Conservation (phyloP, 2,329 filamentous ascomycete species). For the Elsinoe ampelina region DNA sequence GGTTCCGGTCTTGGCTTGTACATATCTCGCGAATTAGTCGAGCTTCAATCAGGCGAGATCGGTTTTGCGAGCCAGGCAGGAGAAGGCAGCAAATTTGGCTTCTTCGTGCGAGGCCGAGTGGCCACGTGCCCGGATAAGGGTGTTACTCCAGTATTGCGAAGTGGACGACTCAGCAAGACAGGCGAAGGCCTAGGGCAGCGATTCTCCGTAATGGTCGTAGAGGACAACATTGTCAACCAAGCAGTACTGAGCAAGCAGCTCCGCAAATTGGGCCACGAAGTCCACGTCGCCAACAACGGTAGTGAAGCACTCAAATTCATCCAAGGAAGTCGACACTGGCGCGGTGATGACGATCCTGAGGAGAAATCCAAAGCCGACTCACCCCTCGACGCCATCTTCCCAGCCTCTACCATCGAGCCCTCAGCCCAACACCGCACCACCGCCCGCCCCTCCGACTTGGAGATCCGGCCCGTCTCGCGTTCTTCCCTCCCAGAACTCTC, state of each 20-base stretch:
- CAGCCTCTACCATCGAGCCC: neutral
- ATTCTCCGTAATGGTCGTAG: constrained; percentile 5
- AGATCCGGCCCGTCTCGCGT: too few species aligned
- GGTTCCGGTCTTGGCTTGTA: constrained; percentile 62
- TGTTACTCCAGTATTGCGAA: neutral
- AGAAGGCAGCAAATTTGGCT: constrained; percentile 4
- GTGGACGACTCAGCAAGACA: neutral
- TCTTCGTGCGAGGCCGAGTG: neutral
- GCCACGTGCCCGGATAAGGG: neutral
- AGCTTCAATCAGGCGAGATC: constrained; percentile 10
- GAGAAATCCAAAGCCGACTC: neutral
- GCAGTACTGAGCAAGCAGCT: constrained; percentile 14
- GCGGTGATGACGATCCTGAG: neutral
- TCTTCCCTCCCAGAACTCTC: neutral
- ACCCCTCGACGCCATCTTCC: neutral
- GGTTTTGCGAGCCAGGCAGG: constrained; percentile 5
- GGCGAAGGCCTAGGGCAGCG: neutral
- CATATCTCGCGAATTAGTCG: constrained; percentile 47
- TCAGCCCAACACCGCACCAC: neutral
- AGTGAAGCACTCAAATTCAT: constrained; percentile 12
- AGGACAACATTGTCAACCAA: constrained; percentile 14
- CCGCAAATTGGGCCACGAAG: constrained; percentile 7
- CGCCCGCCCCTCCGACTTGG: too few species aligned
- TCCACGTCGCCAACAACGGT: constrained; percentile 11
- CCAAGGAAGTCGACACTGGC: neutral